Base-by-base conservation (phyloP, 2,329 filamentous ascomycete genomes). In the Fusarium buharicum region DNA sequence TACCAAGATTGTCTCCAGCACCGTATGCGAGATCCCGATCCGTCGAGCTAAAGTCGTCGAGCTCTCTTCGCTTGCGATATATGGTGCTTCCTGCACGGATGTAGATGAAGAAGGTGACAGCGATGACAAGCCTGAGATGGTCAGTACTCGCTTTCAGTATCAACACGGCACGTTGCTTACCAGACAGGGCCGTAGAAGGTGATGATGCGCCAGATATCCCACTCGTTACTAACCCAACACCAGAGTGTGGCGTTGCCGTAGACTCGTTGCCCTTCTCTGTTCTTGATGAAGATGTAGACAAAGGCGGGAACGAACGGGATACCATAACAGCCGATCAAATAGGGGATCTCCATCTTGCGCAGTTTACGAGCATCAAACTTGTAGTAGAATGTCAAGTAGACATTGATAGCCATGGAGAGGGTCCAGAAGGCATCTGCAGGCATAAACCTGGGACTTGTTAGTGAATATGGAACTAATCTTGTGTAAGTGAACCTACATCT, bases 331-430 rank as follows among this genome's bases (percentile, higher is more conserved):
- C 81, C 72, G 2, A 88, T 28, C 1, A 92, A 72, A 64, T 95
- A 95, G 54, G 83, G 87, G 40, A 88, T 84, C 71, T 95, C 92
- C 71, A 94, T 82, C 39, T 76, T 80, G 11, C 86, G 86, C 13
- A 95, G 78, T 48, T 84, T 82, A 4, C 81, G 76, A 1, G 87
- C 85, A 56, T 90, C 86, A 66, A 88, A 93, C 62, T 90, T 90
- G 69, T 81, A 82, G 74, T 92, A 93, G 70, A 95, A 92, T 0
- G 91, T 93, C 13, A 94, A 77, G 73, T 92, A 92, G 47, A 95
- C 91, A 72, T 95, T 96, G 66, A 88, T 82, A 1, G 91, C 90
- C 91, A 96, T 95, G 50, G 89, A 87, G 55, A 93, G 81, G 1
- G 89, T 90, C 90, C 89, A 93, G 40, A 90, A 81, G 1, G 89